A percentile compares a stretch with the other conserved stretches of the same genome.
These are phyloP conservation scores for Ogataea henricii DNA, from an alignment of 805 yeast genomes.

Conservation along the genomic window DNA sequence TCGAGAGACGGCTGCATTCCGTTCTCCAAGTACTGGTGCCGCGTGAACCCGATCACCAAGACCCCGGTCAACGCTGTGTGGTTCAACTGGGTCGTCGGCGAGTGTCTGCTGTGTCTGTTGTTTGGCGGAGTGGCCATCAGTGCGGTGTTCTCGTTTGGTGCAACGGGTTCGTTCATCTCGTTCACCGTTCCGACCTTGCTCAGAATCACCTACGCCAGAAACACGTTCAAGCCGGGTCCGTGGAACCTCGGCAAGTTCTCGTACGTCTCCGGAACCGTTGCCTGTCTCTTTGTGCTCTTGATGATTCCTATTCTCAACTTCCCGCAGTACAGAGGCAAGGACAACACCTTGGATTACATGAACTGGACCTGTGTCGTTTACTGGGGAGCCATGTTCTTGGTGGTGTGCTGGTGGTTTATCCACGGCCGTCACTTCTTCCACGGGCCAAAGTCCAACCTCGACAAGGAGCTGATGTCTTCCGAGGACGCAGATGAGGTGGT, in stretches of 20 bases:
- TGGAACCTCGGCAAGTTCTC: constrained; percentile 62
- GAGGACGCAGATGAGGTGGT: constrained; percentile 18
- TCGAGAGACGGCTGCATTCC: constrained; percentile 72
- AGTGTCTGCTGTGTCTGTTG: constrained; percentile 56
- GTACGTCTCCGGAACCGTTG: constrained; percentile 48
- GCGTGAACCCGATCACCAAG: constrained; percentile 51
- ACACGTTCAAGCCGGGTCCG: constrained; percentile 62
- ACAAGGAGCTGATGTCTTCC: constrained; percentile 29
- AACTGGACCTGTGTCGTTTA: constrained; percentile 67
- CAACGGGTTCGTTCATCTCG: constrained; percentile 67
- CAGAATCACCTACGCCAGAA: constrained; percentile 55
- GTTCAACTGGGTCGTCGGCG: constrained; percentile 56
- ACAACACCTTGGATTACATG: constrained; percentile 44
- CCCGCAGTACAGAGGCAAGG: constrained; percentile 48
- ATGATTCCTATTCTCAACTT: constrained; percentile 65
- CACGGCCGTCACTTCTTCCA: constrained; percentile 60
- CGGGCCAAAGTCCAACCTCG: constrained; percentile 61
- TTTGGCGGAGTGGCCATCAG: constrained; percentile 67
- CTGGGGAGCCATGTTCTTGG: constrained; percentile 58
- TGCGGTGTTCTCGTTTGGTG: constrained; percentile 74
- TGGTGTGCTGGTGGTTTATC: constrained; percentile 49
- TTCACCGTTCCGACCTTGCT: constrained; percentile 65
- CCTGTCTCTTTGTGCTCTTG: constrained; percentile 49
- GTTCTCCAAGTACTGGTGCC: constrained; percentile 48
- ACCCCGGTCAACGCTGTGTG: constrained; percentile 70